Evolutionary conservation across 2,329 filamentous ascomycete species (phyloP), one percentile per base, ranked within the genome.

Genomic region (Chrysoporthe puriensis): DNA sequence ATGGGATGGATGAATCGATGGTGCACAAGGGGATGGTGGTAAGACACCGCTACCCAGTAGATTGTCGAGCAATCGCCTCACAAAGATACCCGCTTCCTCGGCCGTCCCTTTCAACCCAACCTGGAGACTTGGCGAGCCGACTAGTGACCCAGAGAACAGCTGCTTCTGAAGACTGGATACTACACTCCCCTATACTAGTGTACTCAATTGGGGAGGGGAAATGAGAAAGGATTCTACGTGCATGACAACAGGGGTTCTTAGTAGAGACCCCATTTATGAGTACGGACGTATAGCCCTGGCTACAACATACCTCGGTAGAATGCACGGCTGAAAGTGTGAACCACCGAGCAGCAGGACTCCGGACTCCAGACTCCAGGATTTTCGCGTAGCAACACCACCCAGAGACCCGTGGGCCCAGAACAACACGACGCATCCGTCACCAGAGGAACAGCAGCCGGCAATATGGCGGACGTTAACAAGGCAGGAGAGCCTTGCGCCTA

Each of bases 401-500:
- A 36, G 56, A 42, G 36, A 21, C 34, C 26, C 34, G 50, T 34
- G 50, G 11, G 50, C 50, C 11, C 50, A 34, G 50, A 54, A 54
- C 50, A 21, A 54, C 50, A 54, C 32, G 13, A 54, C 21, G 32
- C 13, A 54, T 32, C 9, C 54, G 40, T 7, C 16, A 13, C 34
- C 16, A 57, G 57, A 21, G 21, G 11, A 3, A 21, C 1, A n/a
- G 3, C 16, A 18, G 4, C 16, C 18, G 3, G 43, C 60, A 40
- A 13, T 18, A 62, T 62, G 60, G 18, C 60, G 7, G 32, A 11
- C 32, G 50, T 8, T 14, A n/a, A 46, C 8, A 26, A 44, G 8
- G 13, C 34, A 18, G 43, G 21, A n/a, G 44, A 52, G 34, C 32
- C 32, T 13, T 62, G 60, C 8, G 44, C 32, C 44, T 70, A 79